Evolutionary conservation across 805 yeast species (phyloP).

Genomic region (Hanseniaspora singularis): DNA sequence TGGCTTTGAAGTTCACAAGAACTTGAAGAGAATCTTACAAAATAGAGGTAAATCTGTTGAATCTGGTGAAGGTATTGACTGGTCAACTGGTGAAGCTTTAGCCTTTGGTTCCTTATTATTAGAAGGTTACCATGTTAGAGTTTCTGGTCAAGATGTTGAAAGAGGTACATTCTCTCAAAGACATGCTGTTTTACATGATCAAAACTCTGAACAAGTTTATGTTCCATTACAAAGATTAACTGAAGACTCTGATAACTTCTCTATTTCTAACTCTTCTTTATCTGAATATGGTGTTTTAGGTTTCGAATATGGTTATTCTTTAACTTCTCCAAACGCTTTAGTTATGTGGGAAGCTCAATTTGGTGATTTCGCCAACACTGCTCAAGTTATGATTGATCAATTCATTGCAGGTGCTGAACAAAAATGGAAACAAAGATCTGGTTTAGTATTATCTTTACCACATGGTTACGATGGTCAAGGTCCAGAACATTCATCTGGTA

Average conservation of each 20-base stretch:
- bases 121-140: slow-evolving; percentile 94
- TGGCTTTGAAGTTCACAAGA: slow-evolving; percentile 81
- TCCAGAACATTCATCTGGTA: slow-evolving; percentile 97
- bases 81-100: slow-evolving; percentile 99
- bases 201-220: slow-evolving; percentile 67
- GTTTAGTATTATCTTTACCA: slow-evolving; percentile 86
- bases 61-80: slow-evolving; percentile 87
- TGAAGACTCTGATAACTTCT: slow-evolving; percentile 74
- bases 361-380: slow-evolving; percentile 99
- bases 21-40: slow-evolving; percentile 85
- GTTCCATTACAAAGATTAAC: slow-evolving; percentile 74
- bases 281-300: slow-evolving; percentile 99
- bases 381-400: slow-evolving; percentile 94
- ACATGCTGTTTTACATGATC: slow-evolving; percentile 97
- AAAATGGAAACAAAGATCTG: slow-evolving; percentile 98
- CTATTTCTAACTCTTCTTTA: slow-evolving; percentile 84
- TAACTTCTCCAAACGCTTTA: slow-evolving; percentile 92
- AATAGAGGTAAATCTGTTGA: slow-evolving; percentile 78
- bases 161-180: slow-evolving; percentile 99
- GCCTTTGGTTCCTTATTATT: slow-evolving; percentile 85
- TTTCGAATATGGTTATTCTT: slow-evolving; percentile 95
- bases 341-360: slow-evolving; percentile 99
- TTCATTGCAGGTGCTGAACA: slow-evolving; percentile 93
- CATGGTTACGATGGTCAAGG: slow-evolving; percentile 99
- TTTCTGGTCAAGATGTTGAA: slow-evolving; percentile 98